Base-by-base conservation (phyloP, 495 filamentous ascomycete species). In the Aspergillus saccharolyticus region DNA sequence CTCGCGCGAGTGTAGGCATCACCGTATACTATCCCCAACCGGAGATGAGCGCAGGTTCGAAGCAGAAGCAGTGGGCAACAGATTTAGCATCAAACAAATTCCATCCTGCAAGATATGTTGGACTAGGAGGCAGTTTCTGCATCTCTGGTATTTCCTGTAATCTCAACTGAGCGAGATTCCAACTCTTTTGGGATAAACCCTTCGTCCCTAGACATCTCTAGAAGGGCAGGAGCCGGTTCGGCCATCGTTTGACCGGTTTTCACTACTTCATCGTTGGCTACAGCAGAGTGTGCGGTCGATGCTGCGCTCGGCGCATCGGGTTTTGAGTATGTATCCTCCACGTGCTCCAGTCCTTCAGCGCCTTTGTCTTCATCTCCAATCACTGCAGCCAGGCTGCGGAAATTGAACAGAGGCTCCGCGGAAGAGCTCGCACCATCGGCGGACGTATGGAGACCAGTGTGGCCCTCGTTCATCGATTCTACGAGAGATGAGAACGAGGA, bases 341-440 rank as follows among this genome's bases (percentile, higher is more conserved):
- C 67, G 63, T 82, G 71, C 54, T 82, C 79, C 7, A 73, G 61
- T 25, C 76, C 68, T 53, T 70, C 71, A 4, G 68, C 65, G 20
- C 64, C 63, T 52, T 77, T 78, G n/a, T 86, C 83, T 53, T 88
- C 85, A 30, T 83, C 75, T 3, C 86, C 89, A 53, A 96, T 91
- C 64, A 96, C 87, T 57, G 87, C 89, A 3, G 89, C 89, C 22
- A 97, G 75, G 61, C 90, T 96, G 53, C 89, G 78, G 63, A 97
- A 96, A 69, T 95, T 96, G 74, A 96, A 92, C 83, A 96, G 84
- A 2, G 89, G 83, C 63, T 96, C 92, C 0, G 76, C 70, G 47
- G 82, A 80, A 1, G 80, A 72, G 58, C 77, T 82, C 21, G 76
- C 80, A 8, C 79, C 81, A 52, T 76, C 72, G 20, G 67, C 65